A percentile compares a stretch with the other conserved stretches of the same genome.
phyloP scores from a whole-genome alignment of 2,329 filamentous ascomycete species.

The Alternaria alternata region DNA sequence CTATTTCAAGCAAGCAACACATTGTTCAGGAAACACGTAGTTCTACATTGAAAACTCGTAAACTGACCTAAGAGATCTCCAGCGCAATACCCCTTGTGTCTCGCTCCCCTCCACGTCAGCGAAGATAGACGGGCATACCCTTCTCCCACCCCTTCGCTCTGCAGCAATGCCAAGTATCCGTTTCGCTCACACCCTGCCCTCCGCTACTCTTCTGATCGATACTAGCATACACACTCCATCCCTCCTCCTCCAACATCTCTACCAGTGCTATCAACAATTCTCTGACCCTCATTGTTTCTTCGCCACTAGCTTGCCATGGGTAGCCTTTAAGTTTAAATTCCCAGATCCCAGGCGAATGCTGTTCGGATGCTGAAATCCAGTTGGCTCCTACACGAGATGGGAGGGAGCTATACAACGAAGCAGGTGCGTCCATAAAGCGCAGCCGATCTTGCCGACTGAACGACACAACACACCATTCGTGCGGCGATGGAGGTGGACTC shows the following conservation, averaged over 20 bases:
- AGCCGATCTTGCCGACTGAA: constrained; percentile 42
- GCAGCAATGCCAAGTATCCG: constrained; percentile 40
- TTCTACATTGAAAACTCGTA: too few species aligned
- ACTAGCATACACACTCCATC: constrained; percentile 53
- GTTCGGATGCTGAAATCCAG: constrained; percentile 19
- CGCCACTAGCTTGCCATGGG: constrained; percentile 44
- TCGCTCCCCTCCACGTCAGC: background rate
- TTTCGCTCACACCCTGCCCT: constrained; percentile 27
- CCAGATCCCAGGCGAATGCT: constrained; percentile 23
- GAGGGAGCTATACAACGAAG: constrained; percentile 18
- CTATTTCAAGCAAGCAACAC: constrained; percentile 1
- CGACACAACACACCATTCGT: constrained; percentile 51
- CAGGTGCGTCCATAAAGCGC: constrained; percentile 43
- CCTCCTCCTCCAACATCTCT: constrained; percentile 40
- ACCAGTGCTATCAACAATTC: constrained; percentile 45
- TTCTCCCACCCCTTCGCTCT: constrained; percentile 29
- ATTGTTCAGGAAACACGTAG: background rate
- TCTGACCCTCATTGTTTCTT: constrained; percentile 49
- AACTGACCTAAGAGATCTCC: background rate
- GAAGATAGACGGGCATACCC: constrained; percentile 32
- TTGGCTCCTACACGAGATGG: constrained; percentile 16
- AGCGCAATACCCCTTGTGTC: background rate
- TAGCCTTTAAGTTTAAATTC: constrained; percentile 49
- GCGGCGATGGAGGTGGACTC: constrained; percentile 41
- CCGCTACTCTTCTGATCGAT: constrained; percentile 43